A percentile compares a stretch with the other conserved stretches of the same genome.
Conservation (phyloP, 1,284 basidiomycete genomes). For the Sphaerobolus stellatus region DNA sequence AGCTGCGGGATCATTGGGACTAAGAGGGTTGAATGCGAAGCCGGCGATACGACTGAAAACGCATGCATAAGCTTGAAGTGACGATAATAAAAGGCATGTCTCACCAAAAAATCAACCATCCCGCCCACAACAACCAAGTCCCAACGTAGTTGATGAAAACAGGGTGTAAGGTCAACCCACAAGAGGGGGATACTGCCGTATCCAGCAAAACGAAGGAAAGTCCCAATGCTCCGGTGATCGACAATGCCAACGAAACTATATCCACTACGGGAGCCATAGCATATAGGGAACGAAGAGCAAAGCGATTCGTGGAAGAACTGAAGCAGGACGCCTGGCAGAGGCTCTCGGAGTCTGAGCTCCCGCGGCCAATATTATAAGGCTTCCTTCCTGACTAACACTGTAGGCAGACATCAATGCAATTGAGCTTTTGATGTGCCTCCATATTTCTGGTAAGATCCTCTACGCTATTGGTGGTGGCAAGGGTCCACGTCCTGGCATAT, state of each 20-base stretch:
- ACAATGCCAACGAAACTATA: neutral
- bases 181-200: neutral
- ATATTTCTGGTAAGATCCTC: no score
- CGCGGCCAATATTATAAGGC: no score
- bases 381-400: no score
- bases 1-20: neutral
- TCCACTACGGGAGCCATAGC: neutral
- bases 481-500: no score
- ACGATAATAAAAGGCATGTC: neutral
- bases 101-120: neutral
- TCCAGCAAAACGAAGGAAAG: neutral
- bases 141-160: neutral
- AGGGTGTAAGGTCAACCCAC: neutral
- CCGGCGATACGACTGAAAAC: neutral
- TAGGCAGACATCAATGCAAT: no score
- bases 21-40: neutral
- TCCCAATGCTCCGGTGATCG: neutral
- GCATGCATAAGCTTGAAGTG: neutral
- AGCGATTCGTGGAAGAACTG: neutral
- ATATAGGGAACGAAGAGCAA: neutral
- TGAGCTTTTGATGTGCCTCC: no score
- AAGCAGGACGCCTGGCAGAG: neutral
- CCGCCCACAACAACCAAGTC: neutral
- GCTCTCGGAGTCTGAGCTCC: no score
- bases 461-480: no score